Evolutionary conservation across 1,139 yeast species (phyloP), one percentile per base, ranked within the genome.

Genomic region (Suhomyces bolitotheri): DNA sequence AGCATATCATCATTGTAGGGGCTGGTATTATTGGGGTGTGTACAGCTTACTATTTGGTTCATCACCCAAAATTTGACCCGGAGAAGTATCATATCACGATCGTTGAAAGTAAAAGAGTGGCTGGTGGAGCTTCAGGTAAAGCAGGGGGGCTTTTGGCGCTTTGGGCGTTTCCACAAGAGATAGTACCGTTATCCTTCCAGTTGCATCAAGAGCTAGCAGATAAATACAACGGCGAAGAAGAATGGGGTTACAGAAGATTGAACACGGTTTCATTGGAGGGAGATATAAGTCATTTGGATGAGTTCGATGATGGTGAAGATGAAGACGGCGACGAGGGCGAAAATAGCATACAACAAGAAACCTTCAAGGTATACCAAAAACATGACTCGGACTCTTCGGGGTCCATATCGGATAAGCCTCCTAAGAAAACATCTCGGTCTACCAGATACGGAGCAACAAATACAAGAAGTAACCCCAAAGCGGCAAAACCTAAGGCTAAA

Each of bases 1-100:
- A 76, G 15, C 89, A 83, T 53, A 82, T 82, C 34, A 72, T 82
- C 37, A 80, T 84, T 27, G 88, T 82, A 19, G 97, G 97, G 13
- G 98, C 96, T 1, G 98, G 98, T 17, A 90, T 92, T 51, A 84
- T 92, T 26, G 98, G 98, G 17, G 96, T 88, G 8, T 87, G 96
- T 57, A 87, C 95, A 2, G 97, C 97, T 2, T 92, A 86, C 61
- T 92, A 82, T 52, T 62, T 92, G 32, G 85, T 94, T 4, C 76
- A 76, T 42, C 97, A 92, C 57, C 92, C 95, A 4, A 72, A 74
- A 38, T 92, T 82, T 56, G 82, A 84, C 51, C 77, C 86, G 0
- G 64, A 67, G 19, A 81, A 78, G 40, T 80, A 85, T 53, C 89
- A 86, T 51, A 85, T 92, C 46, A 86, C 96, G 12, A 76, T 92